Evolutionary conservation across 768 basidiomycete genomes (phyloP).

Genomic region (Ramaria rubella): DNA sequence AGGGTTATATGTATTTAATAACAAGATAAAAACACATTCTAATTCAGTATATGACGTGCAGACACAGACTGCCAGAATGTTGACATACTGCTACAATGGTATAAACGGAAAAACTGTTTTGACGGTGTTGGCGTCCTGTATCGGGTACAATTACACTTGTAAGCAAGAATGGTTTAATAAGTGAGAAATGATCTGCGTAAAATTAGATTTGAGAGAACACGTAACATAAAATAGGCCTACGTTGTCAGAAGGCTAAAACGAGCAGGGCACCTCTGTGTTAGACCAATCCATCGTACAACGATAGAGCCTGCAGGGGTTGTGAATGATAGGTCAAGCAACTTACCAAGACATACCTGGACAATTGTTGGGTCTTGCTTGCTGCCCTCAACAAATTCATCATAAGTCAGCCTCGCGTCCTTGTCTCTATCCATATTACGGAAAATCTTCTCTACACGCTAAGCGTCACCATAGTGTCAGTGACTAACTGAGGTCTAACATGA

Average conservation of each 20-base stretch:
- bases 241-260: background rate
- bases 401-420: constrained; percentile 89
- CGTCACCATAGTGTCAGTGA: constrained; percentile 13
- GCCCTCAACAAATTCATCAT: constrained; percentile 96
- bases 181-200: background rate
- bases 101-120: background rate
- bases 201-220: no score
- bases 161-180: background rate
- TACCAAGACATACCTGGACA: constrained; percentile 64
- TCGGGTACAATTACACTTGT: background rate
- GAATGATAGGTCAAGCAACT: constrained; percentile 8
- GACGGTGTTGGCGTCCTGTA: background rate
- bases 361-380: constrained; percentile 99
- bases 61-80: background rate
- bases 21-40: background rate
- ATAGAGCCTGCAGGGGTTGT: constrained; percentile 60
- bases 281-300: constrained; percentile 91
- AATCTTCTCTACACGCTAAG: constrained; percentile 95
- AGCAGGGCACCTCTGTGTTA: constrained; percentile 30
- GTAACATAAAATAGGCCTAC: no score
- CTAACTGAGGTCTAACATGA: background rate
- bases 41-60: background rate
- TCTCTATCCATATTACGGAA: constrained; percentile 96
- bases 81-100: background rate
- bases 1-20: background rate